These are phyloP conservation scores for Pseudopithomyces chartarum DNA, from an alignment of 2,329 filamentous ascomycete species.

Conservation along the genomic window DNA sequence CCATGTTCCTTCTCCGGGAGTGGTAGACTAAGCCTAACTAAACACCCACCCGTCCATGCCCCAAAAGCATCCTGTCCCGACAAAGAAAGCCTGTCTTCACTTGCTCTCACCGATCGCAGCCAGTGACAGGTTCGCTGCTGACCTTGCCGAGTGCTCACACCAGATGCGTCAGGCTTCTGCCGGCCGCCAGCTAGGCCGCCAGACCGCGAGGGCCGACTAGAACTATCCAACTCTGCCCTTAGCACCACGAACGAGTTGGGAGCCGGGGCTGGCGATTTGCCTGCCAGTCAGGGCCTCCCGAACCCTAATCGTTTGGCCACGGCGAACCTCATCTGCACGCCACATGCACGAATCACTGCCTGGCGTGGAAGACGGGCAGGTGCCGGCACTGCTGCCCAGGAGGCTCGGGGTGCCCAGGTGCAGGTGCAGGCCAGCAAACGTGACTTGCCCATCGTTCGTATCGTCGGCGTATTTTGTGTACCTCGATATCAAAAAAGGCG, in stretches of 20 bases:
- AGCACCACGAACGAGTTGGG: too few species aligned
- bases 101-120: not conserved
- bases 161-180: too few species aligned
- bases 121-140: not conserved
- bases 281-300: not conserved
- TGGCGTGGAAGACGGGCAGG: not conserved
- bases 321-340: too few species aligned
- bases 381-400: not conserved
- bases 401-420: not conserved
- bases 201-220: too few species aligned
- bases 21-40: slow-evolving; percentile 8
- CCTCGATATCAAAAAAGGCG: slow-evolving; percentile 16
- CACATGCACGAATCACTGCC: too few species aligned
- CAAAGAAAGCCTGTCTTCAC: slow-evolving; percentile 7
- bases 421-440: not conserved
- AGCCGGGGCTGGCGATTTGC: not conserved
- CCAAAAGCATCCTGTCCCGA: slow-evolving; percentile 4
- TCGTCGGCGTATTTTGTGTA: slow-evolving; percentile 17
- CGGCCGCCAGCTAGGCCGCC: too few species aligned
- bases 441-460: slow-evolving; percentile 1
- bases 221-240: too few species aligned
- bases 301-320: not conserved
- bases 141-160: not conserved
- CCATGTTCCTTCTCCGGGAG: not conserved
- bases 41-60: slow-evolving; percentile 3